phyloP scores from a whole-genome alignment of 805 yeast genomes.

The Barnettozyma populi region DNA sequence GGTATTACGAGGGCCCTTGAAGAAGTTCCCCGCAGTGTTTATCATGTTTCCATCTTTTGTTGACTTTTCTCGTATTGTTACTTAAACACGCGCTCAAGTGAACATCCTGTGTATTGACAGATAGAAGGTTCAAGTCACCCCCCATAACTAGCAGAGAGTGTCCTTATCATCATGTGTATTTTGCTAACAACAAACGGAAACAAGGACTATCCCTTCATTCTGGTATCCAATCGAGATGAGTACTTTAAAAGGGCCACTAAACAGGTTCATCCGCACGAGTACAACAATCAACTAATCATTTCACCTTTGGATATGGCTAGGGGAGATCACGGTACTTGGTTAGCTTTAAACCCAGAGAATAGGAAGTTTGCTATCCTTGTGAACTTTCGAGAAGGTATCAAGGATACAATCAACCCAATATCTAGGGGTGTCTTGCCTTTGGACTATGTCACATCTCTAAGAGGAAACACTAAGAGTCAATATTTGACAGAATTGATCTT shows the following conservation, averaged over 20 bases:
- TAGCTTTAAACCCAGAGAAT: slow-evolving; percentile 51
- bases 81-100: too few species aligned
- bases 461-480: slow-evolving; percentile 12
- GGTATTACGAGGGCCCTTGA: too few species aligned
- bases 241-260: slow-evolving; percentile 68
- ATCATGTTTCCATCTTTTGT: not conserved
- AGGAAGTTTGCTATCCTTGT: slow-evolving; percentile 70
- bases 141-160: not conserved
- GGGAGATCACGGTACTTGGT: slow-evolving; percentile 85
- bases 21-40: not conserved
- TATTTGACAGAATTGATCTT: slow-evolving; percentile 19
- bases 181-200: slow-evolving; percentile 61
- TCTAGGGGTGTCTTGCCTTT: slow-evolving; percentile 45
- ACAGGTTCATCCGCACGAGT: slow-evolving; percentile 38
- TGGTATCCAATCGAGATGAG: slow-evolving; percentile 87
- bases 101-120: too few species aligned
- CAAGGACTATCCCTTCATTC: slow-evolving; percentile 67
- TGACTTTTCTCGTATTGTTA: not conserved
- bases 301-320: slow-evolving; percentile 74
- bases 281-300: slow-evolving; percentile 34
- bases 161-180: slow-evolving; percentile 62
- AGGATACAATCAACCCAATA: slow-evolving; percentile 19
- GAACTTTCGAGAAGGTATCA: slow-evolving; percentile 55
- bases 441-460: slow-evolving; percentile 29
- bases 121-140: too few species aligned